These are phyloP conservation scores for Suillus placidus DNA, from an alignment of 768 basidiomycete genomes.

Conservation along the genomic window DNA sequence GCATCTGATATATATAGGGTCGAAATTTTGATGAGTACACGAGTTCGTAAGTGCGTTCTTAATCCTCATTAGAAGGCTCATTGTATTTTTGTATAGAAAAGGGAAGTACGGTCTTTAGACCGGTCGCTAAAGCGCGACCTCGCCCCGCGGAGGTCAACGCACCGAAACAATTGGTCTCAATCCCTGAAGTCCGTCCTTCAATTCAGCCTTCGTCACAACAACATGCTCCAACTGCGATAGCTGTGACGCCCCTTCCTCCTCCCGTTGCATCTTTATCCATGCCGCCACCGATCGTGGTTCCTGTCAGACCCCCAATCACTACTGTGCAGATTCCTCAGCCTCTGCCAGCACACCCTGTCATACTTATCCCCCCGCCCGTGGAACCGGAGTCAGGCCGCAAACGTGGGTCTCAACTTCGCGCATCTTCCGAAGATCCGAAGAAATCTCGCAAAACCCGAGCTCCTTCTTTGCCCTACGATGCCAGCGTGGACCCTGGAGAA, in stretches of 20 bases:
- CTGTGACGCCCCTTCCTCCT: background rate
- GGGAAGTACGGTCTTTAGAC: conserved; percentile 68
- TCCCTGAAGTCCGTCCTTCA: conserved; percentile 12
- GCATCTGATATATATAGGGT: background rate
- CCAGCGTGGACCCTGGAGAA: conserved; percentile 68
- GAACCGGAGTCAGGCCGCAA: conserved; percentile 20
- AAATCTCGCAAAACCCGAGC: conserved; percentile 42
- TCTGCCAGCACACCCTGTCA: background rate
- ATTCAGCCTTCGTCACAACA: conserved; percentile 1
- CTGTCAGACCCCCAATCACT: conserved; percentile 12
- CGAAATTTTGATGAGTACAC: conserved; percentile 41
- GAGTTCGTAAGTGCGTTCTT: conserved; percentile 58
- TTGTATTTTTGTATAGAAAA: conserved; percentile 56
- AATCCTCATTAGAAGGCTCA: background rate
- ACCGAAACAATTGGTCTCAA: conserved; percentile 18
- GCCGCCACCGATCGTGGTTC: conserved; percentile 11
- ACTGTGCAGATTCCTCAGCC: conserved; percentile 8
- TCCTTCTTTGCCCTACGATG: conserved; percentile 59
- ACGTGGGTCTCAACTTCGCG: conserved; percentile 23
- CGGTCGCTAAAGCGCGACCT: conserved; percentile 59
- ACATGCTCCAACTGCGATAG: background rate
- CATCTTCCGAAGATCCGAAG: conserved; percentile 27
- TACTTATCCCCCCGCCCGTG: background rate
- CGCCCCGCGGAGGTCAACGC: conserved; percentile 37
- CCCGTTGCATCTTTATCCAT: background rate